Conservation (phyloP, 306 rosid genomes). For the Quercus ilex region DNA sequence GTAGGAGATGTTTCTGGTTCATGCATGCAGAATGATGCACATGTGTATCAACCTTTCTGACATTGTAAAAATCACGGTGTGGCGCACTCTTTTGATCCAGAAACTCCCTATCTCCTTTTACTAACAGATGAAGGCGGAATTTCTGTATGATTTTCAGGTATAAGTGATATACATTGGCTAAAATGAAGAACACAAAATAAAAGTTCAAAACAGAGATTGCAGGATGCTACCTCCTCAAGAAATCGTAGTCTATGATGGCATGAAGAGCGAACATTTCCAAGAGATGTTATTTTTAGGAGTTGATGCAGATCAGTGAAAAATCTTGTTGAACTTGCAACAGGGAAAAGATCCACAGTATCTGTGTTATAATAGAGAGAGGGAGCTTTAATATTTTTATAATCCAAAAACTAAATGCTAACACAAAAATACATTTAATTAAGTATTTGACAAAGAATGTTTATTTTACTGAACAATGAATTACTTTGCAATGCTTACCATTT, state of each 20-base stretch:
- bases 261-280: constrained; percentile 71
- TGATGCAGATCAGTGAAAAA: constrained; percentile 85
- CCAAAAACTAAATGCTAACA: constrained; percentile 3
- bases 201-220: constrained; percentile 13
- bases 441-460: neutral
- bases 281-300: constrained; percentile 66
- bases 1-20: constrained; percentile 93
- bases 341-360: constrained; percentile 70
- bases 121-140: constrained; percentile 80
- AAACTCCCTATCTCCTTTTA: constrained; percentile 69
- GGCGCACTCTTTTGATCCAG: constrained; percentile 76
- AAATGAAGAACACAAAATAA: constrained; percentile 1
- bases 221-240: constrained; percentile 72
- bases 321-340: constrained; percentile 66
- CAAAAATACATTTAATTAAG: neutral
- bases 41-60: constrained; percentile 86
- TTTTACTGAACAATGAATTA: constrained; percentile 4
- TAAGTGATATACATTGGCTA: constrained; percentile 26
- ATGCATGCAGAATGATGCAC: constrained; percentile 95
- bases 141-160: constrained; percentile 56
- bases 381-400: constrained; percentile 10
- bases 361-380: constrained; percentile 21
- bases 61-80: constrained; percentile 88
- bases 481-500: constrained; percentile 46
- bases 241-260: constrained; percentile 78